phyloP scores from a whole-genome alignment of 345 rosid genomes.

The Gynandropsis gynandra region DNA sequence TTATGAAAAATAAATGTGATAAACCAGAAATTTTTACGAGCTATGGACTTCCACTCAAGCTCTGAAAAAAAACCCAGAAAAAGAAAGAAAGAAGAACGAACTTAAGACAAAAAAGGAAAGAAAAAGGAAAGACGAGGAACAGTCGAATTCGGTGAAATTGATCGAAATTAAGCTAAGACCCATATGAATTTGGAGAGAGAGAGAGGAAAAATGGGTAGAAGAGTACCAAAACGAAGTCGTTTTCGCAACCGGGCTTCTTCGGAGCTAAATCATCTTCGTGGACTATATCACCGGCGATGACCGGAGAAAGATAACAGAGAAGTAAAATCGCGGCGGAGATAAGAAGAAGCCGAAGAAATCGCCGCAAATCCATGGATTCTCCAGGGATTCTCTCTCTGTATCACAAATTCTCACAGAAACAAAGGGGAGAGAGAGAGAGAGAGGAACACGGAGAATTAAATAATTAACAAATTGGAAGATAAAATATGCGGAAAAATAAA shows the following conservation, averaged over 20 bases:
- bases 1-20: background rate
- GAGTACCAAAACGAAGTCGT: slow-evolving; percentile 90
- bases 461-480: slow-evolving; percentile 4
- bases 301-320: slow-evolving; percentile 35
- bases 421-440: slow-evolving; percentile 7
- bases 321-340: slow-evolving; percentile 40
- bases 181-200: slow-evolving; percentile 24
- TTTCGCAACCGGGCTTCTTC: slow-evolving; percentile 97
- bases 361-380: slow-evolving; percentile 53
- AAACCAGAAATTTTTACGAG: slow-evolving; percentile 8
- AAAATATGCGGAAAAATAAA: slow-evolving; percentile 10
- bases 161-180: slow-evolving; percentile 19
- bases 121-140: slow-evolving; percentile 5
- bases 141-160: slow-evolving; percentile 2
- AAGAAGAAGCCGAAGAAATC: slow-evolving; percentile 29
- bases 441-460: slow-evolving; percentile 16
- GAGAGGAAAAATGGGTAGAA: slow-evolving; percentile 20
- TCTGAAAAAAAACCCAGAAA: slow-evolving; percentile 4
- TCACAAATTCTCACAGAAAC: slow-evolving; percentile 18
- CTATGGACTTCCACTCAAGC: background rate
- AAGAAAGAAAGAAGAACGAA: background rate
- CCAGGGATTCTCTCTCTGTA: slow-evolving; percentile 25
- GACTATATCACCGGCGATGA: slow-evolving; percentile 77
- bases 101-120: too few species aligned
- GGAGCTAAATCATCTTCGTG: slow-evolving; percentile 88